Conservation (phyloP, 805 yeast species). For the Ogataea pignaliae region DNA sequence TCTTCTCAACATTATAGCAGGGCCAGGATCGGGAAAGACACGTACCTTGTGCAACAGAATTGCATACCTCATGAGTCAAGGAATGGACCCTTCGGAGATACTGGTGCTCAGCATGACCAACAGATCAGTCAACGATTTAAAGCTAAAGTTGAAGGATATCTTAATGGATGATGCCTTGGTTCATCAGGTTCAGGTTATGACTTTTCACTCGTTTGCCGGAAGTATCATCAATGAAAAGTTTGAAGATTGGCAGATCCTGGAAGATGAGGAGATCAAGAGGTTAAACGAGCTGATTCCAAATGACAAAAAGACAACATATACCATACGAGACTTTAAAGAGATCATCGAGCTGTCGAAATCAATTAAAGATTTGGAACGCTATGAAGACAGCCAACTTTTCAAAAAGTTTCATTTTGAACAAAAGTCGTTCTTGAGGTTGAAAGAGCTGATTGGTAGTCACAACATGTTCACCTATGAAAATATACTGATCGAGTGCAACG, state of each 20-base stretch:
- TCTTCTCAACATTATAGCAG: conserved; percentile 53
- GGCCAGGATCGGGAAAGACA: conserved; percentile 77
- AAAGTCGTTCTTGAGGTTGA: conserved; percentile 9
- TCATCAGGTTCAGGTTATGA: conserved; percentile 38
- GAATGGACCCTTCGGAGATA: conserved; percentile 47
- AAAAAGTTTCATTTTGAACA: conserved; percentile 5
- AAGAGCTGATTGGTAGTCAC: conserved; percentile 15
- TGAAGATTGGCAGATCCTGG: conserved; percentile 39
- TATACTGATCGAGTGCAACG: conserved; percentile 18
- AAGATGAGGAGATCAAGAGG: conserved; percentile 34
- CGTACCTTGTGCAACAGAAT: conserved; percentile 52
- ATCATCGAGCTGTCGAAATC: conserved; percentile 12
- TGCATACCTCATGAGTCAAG: conserved; percentile 37
- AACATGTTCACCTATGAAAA: conserved; percentile 23
- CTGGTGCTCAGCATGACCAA: conserved; percentile 66
- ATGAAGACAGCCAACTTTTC: conserved; percentile 6
- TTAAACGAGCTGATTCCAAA: conserved; percentile 10
- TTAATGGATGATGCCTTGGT: conserved; percentile 29
- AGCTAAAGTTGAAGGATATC: conserved; percentile 28
- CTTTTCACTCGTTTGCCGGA: conserved; percentile 64
- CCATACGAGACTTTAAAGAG: conserved; percentile 9
- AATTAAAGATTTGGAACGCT: conserved; percentile 7
- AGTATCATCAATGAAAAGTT: conserved; percentile 37
- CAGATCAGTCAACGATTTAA: conserved; percentile 52
- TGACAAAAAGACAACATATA: conserved; percentile 1